Conservation (phyloP, 2,329 filamentous ascomycete species). For the Colletotrichum chlorophyti region DNA sequence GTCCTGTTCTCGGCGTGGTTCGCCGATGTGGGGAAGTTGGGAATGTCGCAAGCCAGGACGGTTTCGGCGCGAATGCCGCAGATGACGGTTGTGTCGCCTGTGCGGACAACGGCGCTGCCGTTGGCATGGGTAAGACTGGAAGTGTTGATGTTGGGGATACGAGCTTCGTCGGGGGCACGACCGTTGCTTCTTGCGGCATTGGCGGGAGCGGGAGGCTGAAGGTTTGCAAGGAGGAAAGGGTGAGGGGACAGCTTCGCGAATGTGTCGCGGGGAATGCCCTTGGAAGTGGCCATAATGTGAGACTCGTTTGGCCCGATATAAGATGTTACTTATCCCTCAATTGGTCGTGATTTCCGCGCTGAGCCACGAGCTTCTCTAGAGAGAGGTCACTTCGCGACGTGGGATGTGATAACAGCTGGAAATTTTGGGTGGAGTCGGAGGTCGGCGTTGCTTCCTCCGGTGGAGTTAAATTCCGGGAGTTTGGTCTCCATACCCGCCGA, state of each 20-base stretch:
- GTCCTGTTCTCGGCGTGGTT: constrained; percentile 30
- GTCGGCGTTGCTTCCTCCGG: constrained; percentile 20
- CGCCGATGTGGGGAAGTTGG: constrained; percentile 62
- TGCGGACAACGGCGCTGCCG: constrained; percentile 86
- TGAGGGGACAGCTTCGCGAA: constrained; percentile 91
- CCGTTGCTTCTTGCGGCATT: constrained; percentile 79
- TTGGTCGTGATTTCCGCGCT: not conserved
- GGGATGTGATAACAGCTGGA: constrained; percentile 19
- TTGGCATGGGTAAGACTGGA: constrained; percentile 88
- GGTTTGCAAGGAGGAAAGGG: constrained; percentile 88
- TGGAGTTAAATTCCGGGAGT: constrained; percentile 9
- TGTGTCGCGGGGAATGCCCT: constrained; percentile 65
- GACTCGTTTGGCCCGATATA: not conserved
- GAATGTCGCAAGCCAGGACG: constrained; percentile 76
- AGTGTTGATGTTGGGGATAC: constrained; percentile 78
- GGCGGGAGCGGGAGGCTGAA: constrained; percentile 61
- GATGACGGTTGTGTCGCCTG: constrained; percentile 92
- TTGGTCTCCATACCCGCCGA: too few species aligned
- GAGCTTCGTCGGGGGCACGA: constrained; percentile 72
- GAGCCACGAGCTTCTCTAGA: not conserved
- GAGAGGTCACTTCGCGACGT: not conserved
- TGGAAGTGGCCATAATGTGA: constrained; percentile 41
- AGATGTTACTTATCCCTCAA: not conserved
- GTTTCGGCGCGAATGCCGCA: constrained; percentile 91
- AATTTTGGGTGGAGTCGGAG: constrained; percentile 25